phyloP scores from a whole-genome alignment of 2,329 filamentous ascomycete species.

The Claviceps quebecensis region DNA sequence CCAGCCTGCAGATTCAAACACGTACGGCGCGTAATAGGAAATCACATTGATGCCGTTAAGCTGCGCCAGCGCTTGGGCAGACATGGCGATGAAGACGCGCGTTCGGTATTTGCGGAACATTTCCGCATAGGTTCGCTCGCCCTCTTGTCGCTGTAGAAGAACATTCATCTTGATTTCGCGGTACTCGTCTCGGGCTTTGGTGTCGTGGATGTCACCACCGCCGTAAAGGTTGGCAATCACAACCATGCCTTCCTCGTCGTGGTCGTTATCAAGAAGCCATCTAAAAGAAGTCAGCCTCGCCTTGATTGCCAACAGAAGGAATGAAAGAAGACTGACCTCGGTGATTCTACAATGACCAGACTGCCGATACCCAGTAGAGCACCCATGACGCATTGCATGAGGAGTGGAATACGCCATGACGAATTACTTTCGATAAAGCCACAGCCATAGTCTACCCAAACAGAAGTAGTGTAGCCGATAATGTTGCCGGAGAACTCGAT shows the following conservation, averaged over 20 bases:
- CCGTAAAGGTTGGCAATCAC: conserved; percentile 97
- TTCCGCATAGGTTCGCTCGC: conserved; percentile 76
- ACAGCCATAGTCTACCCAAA: conserved; percentile 98
- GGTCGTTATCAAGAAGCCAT: conserved; percentile 94
- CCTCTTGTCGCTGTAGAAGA: conserved; percentile 82
- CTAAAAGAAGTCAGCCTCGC: conserved; percentile 26
- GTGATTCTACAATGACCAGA: conserved; percentile 89
- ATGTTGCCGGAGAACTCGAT: conserved; percentile 99
- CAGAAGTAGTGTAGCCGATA: conserved; percentile 84
- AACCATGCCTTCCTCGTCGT: conserved; percentile 95
- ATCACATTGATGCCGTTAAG: conserved; percentile 99
- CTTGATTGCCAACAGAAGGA: not conserved
- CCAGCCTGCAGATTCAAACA: conserved; percentile 97
- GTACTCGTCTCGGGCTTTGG: conserved; percentile 87
- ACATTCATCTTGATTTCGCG: conserved; percentile 99
- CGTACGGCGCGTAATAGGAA: conserved; percentile 92
- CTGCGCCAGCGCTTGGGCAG: conserved; percentile 86
- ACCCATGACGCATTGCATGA: conserved; percentile 94
- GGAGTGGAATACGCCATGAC: conserved; percentile 80
- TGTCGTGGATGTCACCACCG: conserved; percentile 84
- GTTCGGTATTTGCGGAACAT: conserved; percentile 92
- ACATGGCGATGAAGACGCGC: conserved; percentile 97
- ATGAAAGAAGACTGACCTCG: conserved; percentile 44
- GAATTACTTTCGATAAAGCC: conserved; percentile 73
- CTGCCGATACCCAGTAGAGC: conserved; percentile 72